Evolutionary conservation across 495 filamentous ascomycete species (phyloP), one percentile per base, ranked within the genome.

Genomic region (Hypoxylon intermedium): DNA sequence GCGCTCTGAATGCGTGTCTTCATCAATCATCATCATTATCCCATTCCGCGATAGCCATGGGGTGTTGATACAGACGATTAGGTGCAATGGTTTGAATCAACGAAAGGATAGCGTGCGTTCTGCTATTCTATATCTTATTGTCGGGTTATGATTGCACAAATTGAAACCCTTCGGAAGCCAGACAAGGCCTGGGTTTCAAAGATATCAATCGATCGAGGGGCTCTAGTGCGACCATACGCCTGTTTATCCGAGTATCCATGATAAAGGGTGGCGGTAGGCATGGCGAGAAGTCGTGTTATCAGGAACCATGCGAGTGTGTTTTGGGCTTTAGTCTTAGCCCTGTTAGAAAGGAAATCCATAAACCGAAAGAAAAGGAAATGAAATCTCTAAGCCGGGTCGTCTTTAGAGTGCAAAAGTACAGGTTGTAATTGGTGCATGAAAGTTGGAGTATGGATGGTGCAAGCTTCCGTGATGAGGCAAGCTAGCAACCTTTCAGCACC

Each of bases 301-400:
- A 7, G 7, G 24, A 26, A 26, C 3, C 24, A 26, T 3, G 58
- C 30, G 47, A 48, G 24, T 15, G 21, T 51, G 7, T 26, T 26
- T 7, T 3, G 24, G 24, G 24, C 24, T 26, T n/a, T 26, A 26
- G 7, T 33, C 34, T 20, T 41, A 11, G 28, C 41, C 33, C 31
- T 16, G 15, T 15, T 40, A 50, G 37, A 54, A 55, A 57, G 45
- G 47, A 59, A 55, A 55, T 33, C 40, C 23, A 47, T 20, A 56
- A 52, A 53, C 37, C 28, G 26, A 42, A 24, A 42, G 41, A 51
- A 30, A 53, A n/a, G 21, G 57, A 55, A 57, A 47, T 18, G 13
- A 52, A 67, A 58, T 4, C 41, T 71, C 53, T 67, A 69, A 65
- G 66, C 50, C 60, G 55, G 54, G 47, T 47, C 47, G 43, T 54